A percentile compares a stretch with the other conserved stretches of the same genome.
Evolutionary conservation across 768 basidiomycete species (phyloP).

Genomic region (Chalciporus piperatus): DNA sequence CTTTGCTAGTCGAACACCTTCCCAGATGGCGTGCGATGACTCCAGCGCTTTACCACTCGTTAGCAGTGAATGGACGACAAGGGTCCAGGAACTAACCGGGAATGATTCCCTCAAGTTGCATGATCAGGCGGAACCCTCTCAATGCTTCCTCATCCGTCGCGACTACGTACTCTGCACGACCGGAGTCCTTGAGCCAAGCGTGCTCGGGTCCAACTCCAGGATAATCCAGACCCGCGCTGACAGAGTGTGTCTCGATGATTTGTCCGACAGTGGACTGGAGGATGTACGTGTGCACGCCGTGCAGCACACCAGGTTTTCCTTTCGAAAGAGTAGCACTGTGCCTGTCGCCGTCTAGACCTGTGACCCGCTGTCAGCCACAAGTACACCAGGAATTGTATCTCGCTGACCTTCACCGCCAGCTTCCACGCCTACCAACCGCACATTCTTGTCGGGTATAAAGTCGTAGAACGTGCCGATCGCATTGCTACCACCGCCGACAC

Average conservation of each 20-base stretch:
- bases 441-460: slow-evolving; percentile 85
- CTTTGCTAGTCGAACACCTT: slow-evolving; percentile 81
- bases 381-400: not conserved
- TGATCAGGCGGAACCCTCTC: slow-evolving; percentile 87
- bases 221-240: slow-evolving; percentile 95
- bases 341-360: slow-evolving; percentile 72
- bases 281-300: slow-evolving; percentile 94
- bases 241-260: slow-evolving; percentile 95
- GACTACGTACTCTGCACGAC: slow-evolving; percentile 87
- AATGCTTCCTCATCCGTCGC: slow-evolving; percentile 95
- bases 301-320: slow-evolving; percentile 91
- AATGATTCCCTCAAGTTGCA: slow-evolving; percentile 95
- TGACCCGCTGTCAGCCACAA: slow-evolving; percentile 6
- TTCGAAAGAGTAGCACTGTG: slow-evolving; percentile 93
- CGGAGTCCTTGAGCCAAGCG: slow-evolving; percentile 93
- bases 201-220: slow-evolving; percentile 98
- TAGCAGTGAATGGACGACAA: slow-evolving; percentile 2
- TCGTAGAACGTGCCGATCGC: slow-evolving; percentile 98
- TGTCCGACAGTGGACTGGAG: slow-evolving; percentile 87
- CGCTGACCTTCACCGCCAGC: slow-evolving; percentile 90
- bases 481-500: slow-evolving; percentile 97
- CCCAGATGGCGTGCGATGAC: slow-evolving; percentile 95
- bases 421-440: slow-evolving; percentile 90
- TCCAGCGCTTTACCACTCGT: slow-evolving; percentile 65
- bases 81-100: slow-evolving; percentile 55